Base-by-base conservation (phyloP, 2,329 filamentous ascomycete genomes). In the Penicillium carneum region DNA sequence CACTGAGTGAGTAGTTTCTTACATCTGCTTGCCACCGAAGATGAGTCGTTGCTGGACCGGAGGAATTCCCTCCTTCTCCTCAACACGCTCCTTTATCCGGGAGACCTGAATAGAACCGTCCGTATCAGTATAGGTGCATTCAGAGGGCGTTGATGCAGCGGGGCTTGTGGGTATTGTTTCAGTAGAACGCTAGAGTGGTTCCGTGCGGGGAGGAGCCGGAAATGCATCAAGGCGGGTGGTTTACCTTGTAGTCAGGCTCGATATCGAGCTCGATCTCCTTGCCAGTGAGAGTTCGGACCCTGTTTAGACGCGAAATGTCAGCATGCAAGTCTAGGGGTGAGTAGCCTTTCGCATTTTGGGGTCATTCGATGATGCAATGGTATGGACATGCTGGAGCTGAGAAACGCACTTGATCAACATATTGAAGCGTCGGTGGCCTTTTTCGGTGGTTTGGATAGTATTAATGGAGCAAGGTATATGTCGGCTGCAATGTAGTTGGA, bases 251-350 rank as follows among this genome's bases (percentile, higher is more conserved):
- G 74, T 92, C 89, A 55, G 88, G 85, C 84, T 98, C 95, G 77
- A 99, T 96, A 76, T 98, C 93, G 73, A 99, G 88, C 85, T 98
- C 94, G 78, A 98, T 98, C 83, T 99, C 93, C 84, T 98, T 98
- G 76, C 95, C 95, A 67, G 95, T 98, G 67, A 99, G 88, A 65
- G 95, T 99, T 77, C 95, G 91, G 77, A 99, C 94, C 85, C 94
- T 99, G 71, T 45, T 43, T 34, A 14, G 14, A 55, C 53, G 34
- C 34, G 33, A 57, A 48, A 50, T 43, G 52, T 65, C 43, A 65
- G 62, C 53, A 57, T 59, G 52, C 52, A 59, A 59, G 47, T 60
- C 61, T 68, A 43, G 5, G 9, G 2, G 6, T 43, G 52, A 38
- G 6, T 43, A 50, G 34, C 61, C 33, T 47, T 60, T 57, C 49